phyloP scores from a whole-genome alignment of 2,329 filamentous ascomycete genomes.

The Arthrobotrys musiformis region DNA sequence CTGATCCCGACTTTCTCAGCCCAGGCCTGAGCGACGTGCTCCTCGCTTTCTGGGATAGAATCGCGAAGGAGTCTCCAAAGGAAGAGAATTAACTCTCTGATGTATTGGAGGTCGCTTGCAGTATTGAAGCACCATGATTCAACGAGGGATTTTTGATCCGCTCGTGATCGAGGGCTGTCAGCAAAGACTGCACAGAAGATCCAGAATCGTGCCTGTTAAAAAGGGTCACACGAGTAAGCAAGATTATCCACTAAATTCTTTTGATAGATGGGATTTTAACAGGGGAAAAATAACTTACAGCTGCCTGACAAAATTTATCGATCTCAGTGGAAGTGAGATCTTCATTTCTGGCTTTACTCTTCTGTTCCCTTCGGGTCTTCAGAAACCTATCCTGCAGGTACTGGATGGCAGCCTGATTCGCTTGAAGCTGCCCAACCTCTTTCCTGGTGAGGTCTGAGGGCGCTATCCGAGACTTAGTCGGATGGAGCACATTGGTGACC shows the following conservation, averaged over 20 bases:
- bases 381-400: conserved; percentile 50
- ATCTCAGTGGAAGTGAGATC: conserved; percentile 39
- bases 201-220: conserved; percentile 42
- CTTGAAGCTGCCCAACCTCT: conserved; percentile 47
- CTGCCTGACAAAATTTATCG: conserved; percentile 51
- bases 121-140: conserved; percentile 55
- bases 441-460: conserved; percentile 38
- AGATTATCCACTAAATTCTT: background rate
- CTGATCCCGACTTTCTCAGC: conserved; percentile 47
- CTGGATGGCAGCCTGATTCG: conserved; percentile 43
- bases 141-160: conserved; percentile 54
- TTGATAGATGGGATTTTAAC: too few relatives aligned
- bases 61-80: conserved; percentile 44
- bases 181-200: conserved; percentile 47
- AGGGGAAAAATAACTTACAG: conserved; percentile 34
- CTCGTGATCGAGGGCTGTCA: conserved; percentile 46
- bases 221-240: background rate
- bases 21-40: conserved; percentile 43
- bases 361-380: conserved; percentile 36
- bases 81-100: conserved; percentile 50
- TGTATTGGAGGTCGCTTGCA: conserved; percentile 49
- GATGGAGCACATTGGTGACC: conserved; percentile 45
- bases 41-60: conserved; percentile 45
- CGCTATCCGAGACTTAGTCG: conserved; percentile 19
- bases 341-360: conserved; percentile 44